Conservation (phyloP, 176 grass and related monocot genomes). For the Thinopyrum elongatum region DNA sequence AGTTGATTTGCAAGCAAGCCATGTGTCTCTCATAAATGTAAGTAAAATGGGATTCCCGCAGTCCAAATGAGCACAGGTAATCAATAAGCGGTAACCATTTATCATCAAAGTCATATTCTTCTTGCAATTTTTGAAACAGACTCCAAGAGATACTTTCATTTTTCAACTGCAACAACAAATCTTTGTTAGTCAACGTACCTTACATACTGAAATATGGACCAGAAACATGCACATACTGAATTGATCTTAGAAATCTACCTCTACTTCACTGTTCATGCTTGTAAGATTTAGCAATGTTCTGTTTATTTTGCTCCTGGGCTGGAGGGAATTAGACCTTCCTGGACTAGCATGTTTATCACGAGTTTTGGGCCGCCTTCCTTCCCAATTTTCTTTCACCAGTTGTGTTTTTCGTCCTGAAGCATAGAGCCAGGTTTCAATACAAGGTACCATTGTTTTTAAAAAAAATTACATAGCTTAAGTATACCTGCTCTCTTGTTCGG, state of each 20-base stretch:
- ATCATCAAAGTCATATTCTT: slow-evolving; percentile 83
- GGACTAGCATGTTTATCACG: slow-evolving; percentile 21
- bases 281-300: slow-evolving; percentile 26
- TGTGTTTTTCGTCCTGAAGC: slow-evolving; percentile 37
- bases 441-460: not conserved
- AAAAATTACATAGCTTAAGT: not conserved
- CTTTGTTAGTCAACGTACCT: slow-evolving; percentile 3
- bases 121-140: slow-evolving; percentile 71
- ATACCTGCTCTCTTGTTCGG: slow-evolving; percentile 51
- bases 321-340: slow-evolving; percentile 10
- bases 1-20: slow-evolving; percentile 77
- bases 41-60: slow-evolving; percentile 83
- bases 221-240: slow-evolving; percentile 11
- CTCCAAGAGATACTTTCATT: slow-evolving; percentile 59
- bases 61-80: slow-evolving; percentile 89
- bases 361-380: slow-evolving; percentile 48
- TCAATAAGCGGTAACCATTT: slow-evolving; percentile 89
- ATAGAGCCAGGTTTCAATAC: slow-evolving; percentile 23
- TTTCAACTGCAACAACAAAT: slow-evolving; percentile 63
- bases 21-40: slow-evolving; percentile 86
- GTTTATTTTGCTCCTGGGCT: slow-evolving; percentile 28
- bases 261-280: slow-evolving; percentile 46
- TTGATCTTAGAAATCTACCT: slow-evolving; percentile 55
- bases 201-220: slow-evolving; percentile 29
- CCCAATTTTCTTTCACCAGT: slow-evolving; percentile 43